Base-by-base conservation (phyloP, 2,329 filamentous ascomycete species). In the Acarospora socialis region DNA sequence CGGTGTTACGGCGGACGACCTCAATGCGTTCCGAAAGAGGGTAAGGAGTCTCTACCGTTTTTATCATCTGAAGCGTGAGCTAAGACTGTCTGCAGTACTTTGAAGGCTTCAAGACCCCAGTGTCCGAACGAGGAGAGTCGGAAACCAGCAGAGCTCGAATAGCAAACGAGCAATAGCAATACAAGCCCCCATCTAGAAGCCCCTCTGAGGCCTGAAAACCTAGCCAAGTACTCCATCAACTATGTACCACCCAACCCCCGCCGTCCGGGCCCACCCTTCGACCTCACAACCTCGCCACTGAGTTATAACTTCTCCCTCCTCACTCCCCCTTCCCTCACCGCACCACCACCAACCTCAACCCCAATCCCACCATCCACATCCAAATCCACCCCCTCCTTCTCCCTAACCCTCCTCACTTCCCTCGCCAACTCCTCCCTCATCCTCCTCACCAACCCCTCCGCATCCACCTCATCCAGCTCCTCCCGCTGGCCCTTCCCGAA, bases 11-110 rank as follows among this genome's bases (percentile, higher is more conserved):
- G 77, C 77, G 1, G 66, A 79, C 54, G 73, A 80, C 22, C 49
- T 81, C 39, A 82, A 82, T 45, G 59, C 61, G 5, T 82, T 82
- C 47, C 60, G 77, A 35, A 68, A 68, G 49, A 71, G 64, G 49
- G 54, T 55, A 42, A 26, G 34, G 15, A 35, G 32, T 28, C 16
- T 29, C n/a, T 13, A 4, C 18, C 15, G 16, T 10, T 20, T 22
- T 12, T 22, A 7, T 25, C 20, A 30, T 22, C 17, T 1, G 10
- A 16, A 3, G 9, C 8, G 5, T 17, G 5, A 13, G 26, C 34
- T 41, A 6, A 37, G 23, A 6, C 18, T 7, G 21, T 20, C 5
- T 18, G n/a, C 13, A 55, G 43, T 61, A 61, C 38, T 61, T 61
- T 27, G 46, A 57, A 40, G 57, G 57, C 5, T 61, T 61, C 34